Evolutionary conservation across 2,329 filamentous ascomycete genomes (phyloP), one percentile per base, ranked within the genome.

Genomic region (Zasmidium citrigriseum): DNA sequence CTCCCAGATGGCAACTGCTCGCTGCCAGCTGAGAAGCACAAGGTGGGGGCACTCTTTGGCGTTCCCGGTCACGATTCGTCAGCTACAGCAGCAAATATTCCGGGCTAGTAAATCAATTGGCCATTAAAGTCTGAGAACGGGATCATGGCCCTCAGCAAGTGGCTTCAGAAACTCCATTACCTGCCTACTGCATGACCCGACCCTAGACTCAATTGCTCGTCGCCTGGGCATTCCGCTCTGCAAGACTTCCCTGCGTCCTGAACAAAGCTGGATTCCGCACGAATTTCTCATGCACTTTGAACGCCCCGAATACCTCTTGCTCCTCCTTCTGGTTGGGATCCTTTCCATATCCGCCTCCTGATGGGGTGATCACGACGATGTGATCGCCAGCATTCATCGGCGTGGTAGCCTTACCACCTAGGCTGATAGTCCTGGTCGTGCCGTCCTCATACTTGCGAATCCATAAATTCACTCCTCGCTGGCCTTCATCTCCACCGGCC

Each of bases 291-390:
- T 55, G 52, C 12, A 46, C 52, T 20, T 38, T 55, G 46, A 59
- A 55, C 3, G 57, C 52, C 1, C 57, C 57, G 22, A 59, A 55
- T 2, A 58, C 20, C 48, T 66, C 62, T 38, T 68, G 59, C 63
- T 75, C 74, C 52, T 79, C 76, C 34, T 79, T 87, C 67, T 84
- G 79, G 53, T 82, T 77, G 0, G 86, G 88, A 1, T 80, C 76
- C 24, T 73, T 74, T 0, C 89, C 89, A 88, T 89, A 93, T 0
- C 87, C 90, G 34, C 90, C 90, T 54, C 90, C 90, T 27, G 90
- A 90, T 2, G 90, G 90, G 2, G 90, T 93, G 61, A 81, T 82
- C n/a, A 93, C 80, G 55, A 93, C 88, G 68, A 93, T 91, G 7
- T 89, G 79, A 69, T 93, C 90, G 0, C 90, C 90, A 1, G 86